A percentile compares a stretch with the other conserved stretches of the same genome.
These are phyloP conservation scores for Actinidia arguta DNA, from an alignment of 179 eudicot species.

Conservation along the genomic window DNA sequence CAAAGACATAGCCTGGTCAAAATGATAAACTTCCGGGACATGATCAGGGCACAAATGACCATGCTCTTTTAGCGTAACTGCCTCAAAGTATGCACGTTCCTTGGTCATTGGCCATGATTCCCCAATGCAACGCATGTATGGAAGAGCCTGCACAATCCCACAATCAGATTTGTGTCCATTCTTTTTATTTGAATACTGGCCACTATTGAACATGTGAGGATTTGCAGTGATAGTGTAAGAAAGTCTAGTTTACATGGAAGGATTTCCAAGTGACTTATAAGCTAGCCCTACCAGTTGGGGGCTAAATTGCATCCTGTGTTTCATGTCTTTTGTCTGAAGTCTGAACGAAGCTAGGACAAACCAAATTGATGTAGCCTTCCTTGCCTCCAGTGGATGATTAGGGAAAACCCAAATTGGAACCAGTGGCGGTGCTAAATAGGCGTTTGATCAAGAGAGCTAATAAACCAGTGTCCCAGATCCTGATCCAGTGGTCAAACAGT, in stretches of 20 bases:
- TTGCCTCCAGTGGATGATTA: neutral
- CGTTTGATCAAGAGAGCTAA: too few relatives aligned
- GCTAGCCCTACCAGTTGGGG: too few relatives aligned
- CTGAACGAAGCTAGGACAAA: neutral
- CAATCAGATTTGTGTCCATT: neutral
- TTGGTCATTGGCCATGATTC: conserved; percentile 97
- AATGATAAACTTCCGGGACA: conserved; percentile 95
- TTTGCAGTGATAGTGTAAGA: neutral
- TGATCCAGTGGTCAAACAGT: too few relatives aligned
- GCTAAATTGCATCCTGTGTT: too few relatives aligned
- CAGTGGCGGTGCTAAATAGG: too few relatives aligned
- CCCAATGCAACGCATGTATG: conserved; percentile 94
- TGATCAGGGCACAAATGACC: conserved; percentile 82
- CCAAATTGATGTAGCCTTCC: neutral
- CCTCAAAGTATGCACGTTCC: conserved; percentile 92
- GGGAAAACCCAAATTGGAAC: too few relatives aligned
- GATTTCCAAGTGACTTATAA: neutral
- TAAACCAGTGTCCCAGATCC: too few relatives aligned
- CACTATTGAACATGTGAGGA: neutral
- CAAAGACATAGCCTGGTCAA: conserved; percentile 81
- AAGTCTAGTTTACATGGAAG: neutral
- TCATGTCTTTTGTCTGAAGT: too few relatives aligned
- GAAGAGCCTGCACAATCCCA: conserved; percentile 69
- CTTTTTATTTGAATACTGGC: neutral
- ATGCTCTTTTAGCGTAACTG: conserved; percentile 66